Evolutionary conservation across 2,329 filamentous ascomycete genomes (phyloP).

Genomic region (Dactylonectria estremocensis): DNA sequence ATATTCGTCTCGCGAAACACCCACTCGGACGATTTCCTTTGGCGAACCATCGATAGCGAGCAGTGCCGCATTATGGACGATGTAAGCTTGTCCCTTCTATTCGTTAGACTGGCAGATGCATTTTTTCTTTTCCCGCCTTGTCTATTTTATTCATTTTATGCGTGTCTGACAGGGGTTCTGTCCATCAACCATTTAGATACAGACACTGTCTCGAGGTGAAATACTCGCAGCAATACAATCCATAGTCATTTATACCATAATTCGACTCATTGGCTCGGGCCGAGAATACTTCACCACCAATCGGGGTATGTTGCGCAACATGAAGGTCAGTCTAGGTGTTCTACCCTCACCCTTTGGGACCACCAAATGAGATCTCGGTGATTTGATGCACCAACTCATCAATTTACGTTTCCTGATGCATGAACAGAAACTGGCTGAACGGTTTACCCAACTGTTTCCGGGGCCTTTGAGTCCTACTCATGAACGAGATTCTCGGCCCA

Average conservation of each 20-base stretch:
- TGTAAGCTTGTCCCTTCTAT: neutral
- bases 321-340: constrained; percentile 6
- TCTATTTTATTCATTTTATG: too few relatives aligned
- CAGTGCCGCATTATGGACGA: constrained; percentile 9
- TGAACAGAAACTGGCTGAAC: neutral
- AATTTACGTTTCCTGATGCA: too few relatives aligned
- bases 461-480: constrained; percentile 10
- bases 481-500: constrained; percentile 1
- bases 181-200: neutral
- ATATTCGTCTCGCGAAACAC: neutral
- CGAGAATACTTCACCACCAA: neutral
- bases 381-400: neutral
- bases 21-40: constrained; percentile 15
- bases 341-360: neutral
- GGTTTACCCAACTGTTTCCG: constrained; percentile 3
- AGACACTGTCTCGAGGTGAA: constrained; percentile 9
- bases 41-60: constrained; percentile 15
- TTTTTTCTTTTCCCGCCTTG: neutral
- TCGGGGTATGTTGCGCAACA: neutral
- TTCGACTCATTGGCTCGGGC: constrained; percentile 1
- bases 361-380: neutral
- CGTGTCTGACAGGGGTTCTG: neutral
- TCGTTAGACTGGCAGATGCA: neutral
- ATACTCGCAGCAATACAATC: constrained; percentile 6
- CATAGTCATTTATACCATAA: constrained; percentile 6